Conservation (phyloP, 805 yeast species). For the Cyberlindnera suaveolens region DNA sequence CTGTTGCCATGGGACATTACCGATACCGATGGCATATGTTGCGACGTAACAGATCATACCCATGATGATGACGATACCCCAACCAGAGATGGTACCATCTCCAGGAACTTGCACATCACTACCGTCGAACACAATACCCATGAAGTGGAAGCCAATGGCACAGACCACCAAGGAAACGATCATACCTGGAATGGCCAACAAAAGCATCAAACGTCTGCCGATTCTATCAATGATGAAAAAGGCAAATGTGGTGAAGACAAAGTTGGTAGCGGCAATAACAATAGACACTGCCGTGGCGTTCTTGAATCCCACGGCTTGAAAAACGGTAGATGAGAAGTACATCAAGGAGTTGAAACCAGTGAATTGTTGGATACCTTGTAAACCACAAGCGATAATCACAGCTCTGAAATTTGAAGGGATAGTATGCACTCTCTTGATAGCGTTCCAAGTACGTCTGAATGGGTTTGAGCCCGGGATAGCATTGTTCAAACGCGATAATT, state of each 20-base stretch:
- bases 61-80: constrained; percentile 85
- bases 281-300: constrained; percentile 93
- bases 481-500: constrained; percentile 45
- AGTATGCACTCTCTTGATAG: constrained; percentile 55
- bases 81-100: constrained; percentile 45
- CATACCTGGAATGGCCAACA: constrained; percentile 85
- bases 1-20: constrained; percentile 98
- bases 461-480: constrained; percentile 43
- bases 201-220: constrained; percentile 79
- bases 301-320: constrained; percentile 82
- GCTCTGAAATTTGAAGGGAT: constrained; percentile 84
- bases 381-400: constrained; percentile 80
- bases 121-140: constrained; percentile 54
- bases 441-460: constrained; percentile 48
- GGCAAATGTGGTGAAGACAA: constrained; percentile 80
- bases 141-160: constrained; percentile 87
- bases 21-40: constrained; percentile 88
- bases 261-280: constrained; percentile 91
- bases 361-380: constrained; percentile 95
- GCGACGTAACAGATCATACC: constrained; percentile 87
- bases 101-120: constrained; percentile 34
- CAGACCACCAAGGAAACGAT: constrained; percentile 66
- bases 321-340: constrained; percentile 92
- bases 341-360: constrained; percentile 94
- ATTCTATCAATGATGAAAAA: constrained; percentile 80